Base-by-base conservation (phyloP, 2,329 filamentous ascomycete species). In the Dothideomycetes sp. region DNA sequence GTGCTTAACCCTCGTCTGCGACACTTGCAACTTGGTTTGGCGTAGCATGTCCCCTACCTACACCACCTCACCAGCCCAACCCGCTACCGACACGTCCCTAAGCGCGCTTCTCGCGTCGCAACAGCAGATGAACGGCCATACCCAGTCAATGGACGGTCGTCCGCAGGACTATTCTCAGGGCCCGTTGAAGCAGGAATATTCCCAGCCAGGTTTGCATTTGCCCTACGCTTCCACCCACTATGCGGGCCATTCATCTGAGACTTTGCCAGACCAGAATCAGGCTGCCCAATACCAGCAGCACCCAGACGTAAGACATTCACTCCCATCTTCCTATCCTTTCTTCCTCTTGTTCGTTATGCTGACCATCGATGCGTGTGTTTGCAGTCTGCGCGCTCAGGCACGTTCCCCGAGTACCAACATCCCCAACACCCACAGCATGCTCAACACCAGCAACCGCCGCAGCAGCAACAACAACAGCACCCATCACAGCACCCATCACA, bases 201-300 rank as follows among this genome's bases (percentile, higher is more conserved):
- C 56, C 61, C 63, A 70, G 65, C 67, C 67, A 70, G 68, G 68
- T 70, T 68, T 70, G 67, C 65, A 59, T 61, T 64, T 64, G 61
- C 70, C 71, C 61, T 70, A 71, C 64, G 53, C 57, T 36, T 41
- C 41, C 60, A 64, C 66, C 49, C 61, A 66, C 47, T 72, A 71
- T 55, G 61, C 61, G 56, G 66, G 69, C 60, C 59, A 76, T 67
- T 75, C 80, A 73, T 88, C 86, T 87, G 85, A 93, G 82, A 80
- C 74, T 64, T 76, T 80, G 48, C 25, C 83, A 91, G 88, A 94
- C 82, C 84, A 85, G 74, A 74, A 82, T 68, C 84, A 87, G 84
- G 82, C 84, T 82, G 84, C 83, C 69, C 83, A 89, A 67, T 94
- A 93, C 68, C 73, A 83, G 54, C 80, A 83, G 69, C 87, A 94